Conservation (phyloP, 768 basidiomycete species). For the Lentinus tigrinus region DNA sequence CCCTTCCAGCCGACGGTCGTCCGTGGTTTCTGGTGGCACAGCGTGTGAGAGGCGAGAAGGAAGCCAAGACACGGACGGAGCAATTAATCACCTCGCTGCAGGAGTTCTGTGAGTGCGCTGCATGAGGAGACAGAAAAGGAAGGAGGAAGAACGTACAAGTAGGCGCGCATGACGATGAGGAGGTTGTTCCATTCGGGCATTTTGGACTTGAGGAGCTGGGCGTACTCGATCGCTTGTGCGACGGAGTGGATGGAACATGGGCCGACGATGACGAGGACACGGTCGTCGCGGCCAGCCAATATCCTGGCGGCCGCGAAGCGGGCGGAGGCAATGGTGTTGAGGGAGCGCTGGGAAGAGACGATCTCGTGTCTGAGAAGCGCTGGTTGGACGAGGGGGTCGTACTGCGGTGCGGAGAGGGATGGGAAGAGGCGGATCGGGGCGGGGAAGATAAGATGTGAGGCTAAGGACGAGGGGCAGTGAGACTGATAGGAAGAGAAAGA, state of each 20-base stretch:
- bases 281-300: slow-evolving; percentile 80
- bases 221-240: slow-evolving; percentile 83
- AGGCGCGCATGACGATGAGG: slow-evolving; percentile 92
- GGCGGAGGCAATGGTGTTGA: slow-evolving; percentile 74
- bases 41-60: neutral
- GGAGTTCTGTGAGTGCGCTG: slow-evolving; percentile 27
- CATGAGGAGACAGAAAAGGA: slow-evolving; percentile 5
- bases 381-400: slow-evolving; percentile 95
- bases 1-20: slow-evolving; percentile 99
- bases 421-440: slow-evolving; percentile 1
- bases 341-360: slow-evolving; percentile 59
- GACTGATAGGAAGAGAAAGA: neutral
- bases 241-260: slow-evolving; percentile 95
- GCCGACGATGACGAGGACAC: slow-evolving; percentile 88
- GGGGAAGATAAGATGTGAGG: slow-evolving; percentile 10
- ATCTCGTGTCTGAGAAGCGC: slow-evolving; percentile 89
- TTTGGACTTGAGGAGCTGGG: slow-evolving; percentile 66
- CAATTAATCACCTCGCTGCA: slow-evolving; percentile 38
- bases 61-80: neutral
- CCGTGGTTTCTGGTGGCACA: slow-evolving; percentile 72
- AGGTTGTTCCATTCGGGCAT: slow-evolving; percentile 71
- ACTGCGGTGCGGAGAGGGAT: slow-evolving; percentile 44
- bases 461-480: neutral
- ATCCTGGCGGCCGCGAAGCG: slow-evolving; percentile 79
- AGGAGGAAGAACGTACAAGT: slow-evolving; percentile 70